phyloP scores from a whole-genome alignment of 805 yeast genomes.

The Blastobotrys mokoenaii region DNA sequence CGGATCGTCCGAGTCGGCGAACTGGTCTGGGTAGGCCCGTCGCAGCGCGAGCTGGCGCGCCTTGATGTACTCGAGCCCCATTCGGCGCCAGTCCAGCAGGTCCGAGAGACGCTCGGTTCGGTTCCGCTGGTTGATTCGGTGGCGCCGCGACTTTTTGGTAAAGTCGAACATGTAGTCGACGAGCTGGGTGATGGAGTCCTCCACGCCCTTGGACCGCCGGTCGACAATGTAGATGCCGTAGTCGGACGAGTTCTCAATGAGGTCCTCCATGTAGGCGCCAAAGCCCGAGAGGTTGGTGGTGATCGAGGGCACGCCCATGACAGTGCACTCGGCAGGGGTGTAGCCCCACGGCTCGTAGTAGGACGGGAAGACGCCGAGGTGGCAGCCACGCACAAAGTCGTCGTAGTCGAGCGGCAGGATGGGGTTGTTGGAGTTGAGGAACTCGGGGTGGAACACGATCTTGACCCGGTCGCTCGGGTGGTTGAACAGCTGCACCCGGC shows the following conservation, averaged over 20 bases:
- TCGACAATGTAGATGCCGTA: constrained; percentile 97
- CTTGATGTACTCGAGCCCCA: constrained; percentile 94
- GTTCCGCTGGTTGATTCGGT: constrained; percentile 94
- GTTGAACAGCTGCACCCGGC: constrained; percentile 87
- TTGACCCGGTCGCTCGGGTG: constrained; percentile 85
- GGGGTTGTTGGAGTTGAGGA: constrained; percentile 89
- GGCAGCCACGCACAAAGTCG: constrained; percentile 97
- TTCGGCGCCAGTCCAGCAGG: constrained; percentile 91
- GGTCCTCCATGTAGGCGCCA: constrained; percentile 98
- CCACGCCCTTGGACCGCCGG: constrained; percentile 84
- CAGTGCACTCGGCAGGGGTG: constrained; percentile 98
- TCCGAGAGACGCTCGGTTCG: constrained; percentile 92
- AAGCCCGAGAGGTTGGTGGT: constrained; percentile 94
- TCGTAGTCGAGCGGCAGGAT: constrained; percentile 89
- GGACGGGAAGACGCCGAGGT: constrained; percentile 95
- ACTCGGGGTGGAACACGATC: constrained; percentile 96
- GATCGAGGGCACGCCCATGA: constrained; percentile 97
- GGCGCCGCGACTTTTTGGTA: constrained; percentile 83
- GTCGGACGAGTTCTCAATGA: constrained; percentile 87
- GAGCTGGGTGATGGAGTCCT: constrained; percentile 86
- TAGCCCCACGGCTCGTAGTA: constrained; percentile 99
- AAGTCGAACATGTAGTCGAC: constrained; percentile 86
- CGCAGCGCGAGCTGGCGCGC: constrained; percentile 88
- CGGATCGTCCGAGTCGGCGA: constrained; percentile 32
- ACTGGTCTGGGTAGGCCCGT: constrained; percentile 88